These are phyloP conservation scores for Misopates orontium DNA, from an alignment of 257 asterid genomes.

Conservation along the genomic window DNA sequence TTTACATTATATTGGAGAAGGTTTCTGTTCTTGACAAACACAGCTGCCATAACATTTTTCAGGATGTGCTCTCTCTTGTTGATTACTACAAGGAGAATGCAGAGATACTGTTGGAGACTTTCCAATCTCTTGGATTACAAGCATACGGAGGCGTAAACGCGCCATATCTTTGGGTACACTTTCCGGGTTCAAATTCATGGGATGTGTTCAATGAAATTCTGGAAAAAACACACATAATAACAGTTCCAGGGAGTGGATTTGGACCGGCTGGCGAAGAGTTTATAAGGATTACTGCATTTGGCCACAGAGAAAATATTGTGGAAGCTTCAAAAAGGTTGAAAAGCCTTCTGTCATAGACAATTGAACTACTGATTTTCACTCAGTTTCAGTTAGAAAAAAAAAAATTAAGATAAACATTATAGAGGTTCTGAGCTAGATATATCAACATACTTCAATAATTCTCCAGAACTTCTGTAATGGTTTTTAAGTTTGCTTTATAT, in stretches of 20 bases:
- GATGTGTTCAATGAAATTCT: slow-evolving; percentile 73
- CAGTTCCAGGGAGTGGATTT: slow-evolving; percentile 89
- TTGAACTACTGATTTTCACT: not conserved
- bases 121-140: slow-evolving; percentile 55
- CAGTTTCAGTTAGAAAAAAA: not conserved
- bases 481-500: too few relatives aligned
- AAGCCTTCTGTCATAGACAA: slow-evolving; percentile 35
- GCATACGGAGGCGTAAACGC: slow-evolving; percentile 84
- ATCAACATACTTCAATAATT: too few relatives aligned
- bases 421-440: too few relatives aligned
- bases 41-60: slow-evolving; percentile 12
- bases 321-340: slow-evolving; percentile 77
- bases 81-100: slow-evolving; percentile 77
- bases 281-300: slow-evolving; percentile 78
- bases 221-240: slow-evolving; percentile 70
- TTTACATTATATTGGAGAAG: too few relatives aligned
- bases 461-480: too few relatives aligned
- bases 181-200: slow-evolving; percentile 85
- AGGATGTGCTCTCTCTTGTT: slow-evolving; percentile 53
- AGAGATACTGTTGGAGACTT: slow-evolving; percentile 64
- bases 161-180: slow-evolving; percentile 90
- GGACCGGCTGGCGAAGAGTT: slow-evolving; percentile 92
- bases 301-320: slow-evolving; percentile 59
- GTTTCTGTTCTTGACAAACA: not conserved
- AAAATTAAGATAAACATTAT: not conserved